A percentile compares a stretch with the other conserved stretches of the same genome.
These are phyloP conservation scores for Huntiella bhutanensis DNA, from an alignment of 2,329 filamentous ascomycete genomes.

Conservation along the genomic window DNA sequence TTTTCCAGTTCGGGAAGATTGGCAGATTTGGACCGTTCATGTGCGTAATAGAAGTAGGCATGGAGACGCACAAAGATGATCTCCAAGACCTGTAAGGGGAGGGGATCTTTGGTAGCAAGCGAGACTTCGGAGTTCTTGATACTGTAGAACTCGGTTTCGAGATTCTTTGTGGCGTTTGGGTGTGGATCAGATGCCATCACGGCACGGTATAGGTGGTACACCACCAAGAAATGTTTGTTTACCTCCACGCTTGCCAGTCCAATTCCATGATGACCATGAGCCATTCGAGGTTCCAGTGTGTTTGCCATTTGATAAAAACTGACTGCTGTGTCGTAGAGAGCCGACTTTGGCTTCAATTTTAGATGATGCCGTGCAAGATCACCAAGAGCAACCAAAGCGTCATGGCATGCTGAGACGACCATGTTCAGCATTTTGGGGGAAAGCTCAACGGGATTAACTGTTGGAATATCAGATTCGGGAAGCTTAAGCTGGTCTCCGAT, in stretches of 20 bases:
- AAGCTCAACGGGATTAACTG: constrained; percentile 21
- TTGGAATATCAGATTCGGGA: constrained; percentile 1
- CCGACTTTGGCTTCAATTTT: constrained; percentile 52
- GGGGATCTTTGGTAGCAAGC: constrained; percentile 15
- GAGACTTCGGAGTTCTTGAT: constrained; percentile 20
- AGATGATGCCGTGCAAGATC: constrained; percentile 76
- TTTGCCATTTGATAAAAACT: constrained; percentile 72
- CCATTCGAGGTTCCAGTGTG: constrained; percentile 58
- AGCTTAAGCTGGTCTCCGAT: constrained; percentile 15
- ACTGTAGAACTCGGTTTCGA: constrained; percentile 56
- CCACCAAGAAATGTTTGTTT: constrained; percentile 60
- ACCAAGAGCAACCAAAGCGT: constrained; percentile 68
- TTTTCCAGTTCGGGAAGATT: constrained; percentile 52
- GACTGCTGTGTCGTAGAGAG: constrained; percentile 61
- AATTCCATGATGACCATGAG: constrained; percentile 74
- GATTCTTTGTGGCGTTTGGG: constrained; percentile 53
- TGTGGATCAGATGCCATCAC: constrained; percentile 57
- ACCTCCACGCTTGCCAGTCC: constrained; percentile 68
- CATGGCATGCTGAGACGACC: constrained; percentile 59
- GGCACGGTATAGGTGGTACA: constrained; percentile 79
- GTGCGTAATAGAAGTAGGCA: constrained; percentile 62
- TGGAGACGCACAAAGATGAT: constrained; percentile 78
- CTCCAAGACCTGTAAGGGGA: constrained; percentile 43
- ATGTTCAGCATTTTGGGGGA: constrained; percentile 32
- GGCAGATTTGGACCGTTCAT: constrained; percentile 49